Evolutionary conservation across 306 rosid species (phyloP).

Genomic region (Fragaria iinumae): DNA sequence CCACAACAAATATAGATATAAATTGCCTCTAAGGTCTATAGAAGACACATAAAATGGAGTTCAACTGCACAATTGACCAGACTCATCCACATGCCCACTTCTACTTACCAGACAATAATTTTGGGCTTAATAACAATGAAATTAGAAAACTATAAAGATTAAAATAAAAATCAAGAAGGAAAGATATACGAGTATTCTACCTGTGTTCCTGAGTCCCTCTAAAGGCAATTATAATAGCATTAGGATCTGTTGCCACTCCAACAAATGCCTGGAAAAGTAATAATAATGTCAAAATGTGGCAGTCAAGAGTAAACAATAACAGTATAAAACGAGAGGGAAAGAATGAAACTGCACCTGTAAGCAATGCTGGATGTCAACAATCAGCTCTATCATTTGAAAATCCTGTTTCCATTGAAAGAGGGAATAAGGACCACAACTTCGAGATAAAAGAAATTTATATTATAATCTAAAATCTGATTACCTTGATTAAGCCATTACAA

Average conservation of each 20-base stretch:
- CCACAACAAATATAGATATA: neutral
- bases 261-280: conserved; percentile 64
- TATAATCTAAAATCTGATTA: conserved; percentile 36
- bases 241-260: conserved; percentile 77
- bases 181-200: conserved; percentile 32
- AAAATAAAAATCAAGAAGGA: neutral
- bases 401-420: conserved; percentile 60
- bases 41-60: neutral
- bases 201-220: conserved; percentile 96
- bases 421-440: conserved; percentile 24
- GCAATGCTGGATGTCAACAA: conserved; percentile 94
- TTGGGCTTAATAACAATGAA: neutral
- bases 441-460: neutral
- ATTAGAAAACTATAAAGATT: neutral
- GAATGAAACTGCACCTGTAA: conserved; percentile 62
- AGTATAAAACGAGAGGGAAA: conserved; percentile 10
- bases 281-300: conserved; percentile 23
- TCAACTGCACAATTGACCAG: neutral
- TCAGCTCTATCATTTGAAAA: conserved; percentile 86
- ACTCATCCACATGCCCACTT: neutral
- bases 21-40: too few species aligned
- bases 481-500: conserved; percentile 79
- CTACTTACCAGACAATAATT: conserved; percentile 7
- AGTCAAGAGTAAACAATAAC: neutral
- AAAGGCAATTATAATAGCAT: conserved; percentile 83